Base-by-base conservation (phyloP, 2,329 filamentous ascomycete genomes). In the Gliomastix tumulicola region DNA sequence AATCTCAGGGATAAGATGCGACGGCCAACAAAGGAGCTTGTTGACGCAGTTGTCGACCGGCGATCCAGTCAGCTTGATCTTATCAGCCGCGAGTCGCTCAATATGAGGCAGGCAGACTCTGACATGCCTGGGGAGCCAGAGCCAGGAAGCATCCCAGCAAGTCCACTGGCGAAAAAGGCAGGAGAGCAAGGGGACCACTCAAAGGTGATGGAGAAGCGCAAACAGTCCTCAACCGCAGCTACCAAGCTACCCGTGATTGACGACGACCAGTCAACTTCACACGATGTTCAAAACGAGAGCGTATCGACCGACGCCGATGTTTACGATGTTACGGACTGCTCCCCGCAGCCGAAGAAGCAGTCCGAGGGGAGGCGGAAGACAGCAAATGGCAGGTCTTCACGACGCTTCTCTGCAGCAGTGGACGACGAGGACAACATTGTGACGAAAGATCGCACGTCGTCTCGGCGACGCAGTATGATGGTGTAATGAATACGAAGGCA, bases 1-100 rank as follows among this genome's bases (percentile, higher is more conserved):
- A 90, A 84, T 49, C 66, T 92, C 30, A 74, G 83, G 43, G 83
- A 82, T 52, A 92, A 92, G 62, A 89, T 92, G 85, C 75, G 86
- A 40, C 74, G 86, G 41, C 84, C 86, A 17, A 84, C 82, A 2
- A 86, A 86, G 52, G 78, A 86, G 44, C 60, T 89, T 9, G 75
- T 82, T 23, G 84, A 88, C 55, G 85, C 84, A 2, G 84, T 90
- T 12, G 61, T 72, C 10, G 78, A 74, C 40, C 53, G 65, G 34
- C 57, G 63, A 37, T 60, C 56, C 18, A 71, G 65, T 42, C 60
- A 49, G 31, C 49, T 40, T 28, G 58, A 59, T 11, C 44, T 47
- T 20, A 15, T 38, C 22, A 42, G 42, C 10, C 41, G 49, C 5
- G 57, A 57, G 12, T 43, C 46, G 4, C 32, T 37, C 32, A 50